These are phyloP conservation scores for Fomitopsis pinicola DNA, from an alignment of 1,284 basidiomycete genomes.

Conservation along the genomic window DNA sequence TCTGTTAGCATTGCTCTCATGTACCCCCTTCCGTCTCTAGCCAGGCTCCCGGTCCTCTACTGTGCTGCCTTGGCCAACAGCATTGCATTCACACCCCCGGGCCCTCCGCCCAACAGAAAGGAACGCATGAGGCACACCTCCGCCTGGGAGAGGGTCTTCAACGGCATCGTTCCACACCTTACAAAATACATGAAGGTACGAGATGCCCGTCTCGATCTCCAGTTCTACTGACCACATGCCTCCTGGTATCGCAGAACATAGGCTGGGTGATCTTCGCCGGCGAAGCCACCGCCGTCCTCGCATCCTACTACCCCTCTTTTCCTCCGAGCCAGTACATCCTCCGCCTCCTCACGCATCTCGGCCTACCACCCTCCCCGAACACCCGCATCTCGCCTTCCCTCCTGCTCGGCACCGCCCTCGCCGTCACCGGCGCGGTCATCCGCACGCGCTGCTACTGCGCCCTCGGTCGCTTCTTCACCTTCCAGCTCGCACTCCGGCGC, in stretches of 20 bases:
- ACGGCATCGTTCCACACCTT: neutral
- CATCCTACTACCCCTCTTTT: slow-evolving; percentile 54
- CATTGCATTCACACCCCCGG: neutral
- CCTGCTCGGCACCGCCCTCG: slow-evolving; percentile 18
- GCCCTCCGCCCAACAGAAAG: neutral
- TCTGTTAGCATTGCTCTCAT: no score
- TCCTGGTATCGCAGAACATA: neutral
- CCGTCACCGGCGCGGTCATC: neutral
- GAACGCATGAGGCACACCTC: neutral
- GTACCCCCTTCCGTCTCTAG: no score
- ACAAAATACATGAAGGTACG: neutral
- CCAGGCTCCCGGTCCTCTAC: no score
- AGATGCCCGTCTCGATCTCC: neutral
- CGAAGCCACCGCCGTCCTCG: slow-evolving; percentile 41
- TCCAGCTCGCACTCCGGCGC: slow-evolving; percentile 1
- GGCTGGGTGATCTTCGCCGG: neutral
- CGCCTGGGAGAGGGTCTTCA: neutral
- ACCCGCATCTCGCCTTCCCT: slow-evolving; percentile 21
- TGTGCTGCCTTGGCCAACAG: neutral
- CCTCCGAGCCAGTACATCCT: slow-evolving; percentile 21
- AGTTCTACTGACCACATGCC: neutral
- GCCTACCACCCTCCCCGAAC: slow-evolving; percentile 6
- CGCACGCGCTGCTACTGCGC: neutral
- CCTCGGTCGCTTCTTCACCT: slow-evolving; percentile 1
- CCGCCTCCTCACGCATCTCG: neutral